Evolutionary conservation across 768 basidiomycete genomes (phyloP).

Genomic region (Lactifluus hygrophoroides): DNA sequence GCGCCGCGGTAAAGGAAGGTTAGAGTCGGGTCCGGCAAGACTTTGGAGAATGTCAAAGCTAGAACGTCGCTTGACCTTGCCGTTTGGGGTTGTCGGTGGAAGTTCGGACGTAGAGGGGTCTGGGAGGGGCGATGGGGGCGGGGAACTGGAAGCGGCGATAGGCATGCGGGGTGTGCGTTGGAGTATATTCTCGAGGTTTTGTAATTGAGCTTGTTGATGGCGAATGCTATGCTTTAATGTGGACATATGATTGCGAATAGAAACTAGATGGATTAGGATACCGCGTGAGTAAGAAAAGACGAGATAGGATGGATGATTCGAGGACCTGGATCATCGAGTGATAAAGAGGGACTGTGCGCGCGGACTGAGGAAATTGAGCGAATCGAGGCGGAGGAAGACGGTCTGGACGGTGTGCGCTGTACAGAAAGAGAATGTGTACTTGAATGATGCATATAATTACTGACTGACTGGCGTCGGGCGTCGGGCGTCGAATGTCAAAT

Average conservation of each 20-base stretch:
- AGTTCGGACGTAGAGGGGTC: slow-evolving; percentile 23
- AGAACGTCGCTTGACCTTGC: slow-evolving; percentile 50
- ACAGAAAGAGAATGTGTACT: not conserved
- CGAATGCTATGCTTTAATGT: slow-evolving; percentile 74
- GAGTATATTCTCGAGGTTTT: slow-evolving; percentile 58
- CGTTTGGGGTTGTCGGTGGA: slow-evolving; percentile 18
- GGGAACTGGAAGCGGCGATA: slow-evolving; percentile 31
- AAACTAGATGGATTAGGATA: slow-evolving; percentile 35
- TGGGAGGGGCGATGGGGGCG: slow-evolving; percentile 30
- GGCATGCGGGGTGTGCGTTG: slow-evolving; percentile 60
- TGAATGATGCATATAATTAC: slow-evolving; percentile 4
- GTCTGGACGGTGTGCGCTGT: slow-evolving; percentile 4
- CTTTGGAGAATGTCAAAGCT: slow-evolving; percentile 65
- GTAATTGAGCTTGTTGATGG: slow-evolving; percentile 75
- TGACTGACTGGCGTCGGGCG: too few species aligned
- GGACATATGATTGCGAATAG: slow-evolving; percentile 71
- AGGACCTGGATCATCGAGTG: slow-evolving; percentile 17
- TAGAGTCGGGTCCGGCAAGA: slow-evolving; percentile 71
- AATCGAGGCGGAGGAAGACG: slow-evolving; percentile 10
- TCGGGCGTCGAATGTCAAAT: too few species aligned
- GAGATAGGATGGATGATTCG: not conserved
- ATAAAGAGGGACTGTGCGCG: slow-evolving; percentile 16
- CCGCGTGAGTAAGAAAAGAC: not conserved
- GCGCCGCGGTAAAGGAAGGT: slow-evolving; percentile 57
- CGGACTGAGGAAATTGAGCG: slow-evolving; percentile 11